Conservation (phyloP, 805 yeast genomes). For the Kluyveromyces nonfermentans region DNA sequence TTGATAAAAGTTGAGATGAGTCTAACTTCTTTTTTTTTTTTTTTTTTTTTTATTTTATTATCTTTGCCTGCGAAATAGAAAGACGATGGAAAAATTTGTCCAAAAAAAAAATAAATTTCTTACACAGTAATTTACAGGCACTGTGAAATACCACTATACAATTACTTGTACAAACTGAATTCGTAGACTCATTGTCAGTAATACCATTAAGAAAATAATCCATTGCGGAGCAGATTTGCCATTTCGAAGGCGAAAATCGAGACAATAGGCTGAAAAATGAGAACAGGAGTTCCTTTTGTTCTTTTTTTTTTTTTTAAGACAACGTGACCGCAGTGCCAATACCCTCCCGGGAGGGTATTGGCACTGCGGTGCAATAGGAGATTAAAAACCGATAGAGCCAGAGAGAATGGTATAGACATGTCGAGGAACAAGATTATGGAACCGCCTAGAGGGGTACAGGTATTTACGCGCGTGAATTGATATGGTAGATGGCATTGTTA, state of each 20-base stretch:
- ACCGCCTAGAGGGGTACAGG: not conserved
- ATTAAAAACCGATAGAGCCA: not conserved
- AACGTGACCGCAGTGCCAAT: not conserved
- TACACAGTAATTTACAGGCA: not conserved
- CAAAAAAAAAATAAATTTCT: too few species aligned
- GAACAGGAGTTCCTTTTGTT: not conserved
- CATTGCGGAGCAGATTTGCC: too few species aligned
- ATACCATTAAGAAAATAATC: too few species aligned
- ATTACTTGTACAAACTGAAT: not conserved
- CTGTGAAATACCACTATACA: not conserved
- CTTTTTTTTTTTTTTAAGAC: too few species aligned
- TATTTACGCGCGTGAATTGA: too few species aligned
- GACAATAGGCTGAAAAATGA: not conserved
- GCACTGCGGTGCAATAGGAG: not conserved
- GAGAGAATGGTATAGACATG: not conserved
- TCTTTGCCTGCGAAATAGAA: not conserved
- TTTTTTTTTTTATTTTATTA: too few species aligned
- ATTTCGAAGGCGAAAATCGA: not conserved
- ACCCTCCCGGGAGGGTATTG: not conserved
- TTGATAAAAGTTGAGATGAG: not conserved
- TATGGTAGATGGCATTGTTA: too few species aligned
- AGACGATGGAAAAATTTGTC: not conserved
- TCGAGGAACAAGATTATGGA: not conserved
- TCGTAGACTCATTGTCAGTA: too few species aligned
- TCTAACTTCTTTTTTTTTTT: not conserved